A percentile compares a stretch with the other conserved stretches of the same genome.
phyloP scores from a whole-genome alignment of 306 rosid species.

The Rosa persica region DNA sequence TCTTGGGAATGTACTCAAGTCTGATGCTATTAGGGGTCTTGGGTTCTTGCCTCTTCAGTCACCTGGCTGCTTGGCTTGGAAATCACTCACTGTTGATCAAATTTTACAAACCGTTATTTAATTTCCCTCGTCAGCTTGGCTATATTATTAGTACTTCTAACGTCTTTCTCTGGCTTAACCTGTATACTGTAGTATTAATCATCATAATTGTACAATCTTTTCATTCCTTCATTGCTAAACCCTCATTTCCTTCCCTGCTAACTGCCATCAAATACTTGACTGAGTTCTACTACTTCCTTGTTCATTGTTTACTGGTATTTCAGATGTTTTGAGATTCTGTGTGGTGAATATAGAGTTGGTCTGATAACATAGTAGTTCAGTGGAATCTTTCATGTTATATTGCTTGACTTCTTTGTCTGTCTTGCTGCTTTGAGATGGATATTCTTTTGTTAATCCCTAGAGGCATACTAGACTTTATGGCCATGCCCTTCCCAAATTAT shows the following conservation, averaged over 20 bases:
- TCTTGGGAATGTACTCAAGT: not conserved
- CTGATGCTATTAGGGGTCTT: not conserved
- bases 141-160: not conserved
- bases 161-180: not conserved
- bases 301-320: conserved; percentile 3
- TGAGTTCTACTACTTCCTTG: not conserved
- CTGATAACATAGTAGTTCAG: not conserved
- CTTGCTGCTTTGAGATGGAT: conserved; percentile 5
- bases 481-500: not conserved
- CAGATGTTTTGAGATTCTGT: not conserved
- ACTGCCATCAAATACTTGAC: not conserved
- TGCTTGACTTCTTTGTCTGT: not conserved
- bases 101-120: not conserved
- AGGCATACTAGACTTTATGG: not conserved
- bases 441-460: not conserved
- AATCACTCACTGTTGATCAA: not conserved
- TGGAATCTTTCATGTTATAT: conserved; percentile 1
- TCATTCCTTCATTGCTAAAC: not conserved
- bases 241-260: not conserved
- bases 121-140: not conserved
- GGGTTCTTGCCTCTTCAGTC: not conserved
- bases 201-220: not conserved
- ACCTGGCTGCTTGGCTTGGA: not conserved
- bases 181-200: not conserved
- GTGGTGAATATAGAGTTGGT: conserved; percentile 1